Evolutionary conservation across 176 grass and related monocot genomes (phyloP).

Genomic region (Musa schizocarpa): DNA sequence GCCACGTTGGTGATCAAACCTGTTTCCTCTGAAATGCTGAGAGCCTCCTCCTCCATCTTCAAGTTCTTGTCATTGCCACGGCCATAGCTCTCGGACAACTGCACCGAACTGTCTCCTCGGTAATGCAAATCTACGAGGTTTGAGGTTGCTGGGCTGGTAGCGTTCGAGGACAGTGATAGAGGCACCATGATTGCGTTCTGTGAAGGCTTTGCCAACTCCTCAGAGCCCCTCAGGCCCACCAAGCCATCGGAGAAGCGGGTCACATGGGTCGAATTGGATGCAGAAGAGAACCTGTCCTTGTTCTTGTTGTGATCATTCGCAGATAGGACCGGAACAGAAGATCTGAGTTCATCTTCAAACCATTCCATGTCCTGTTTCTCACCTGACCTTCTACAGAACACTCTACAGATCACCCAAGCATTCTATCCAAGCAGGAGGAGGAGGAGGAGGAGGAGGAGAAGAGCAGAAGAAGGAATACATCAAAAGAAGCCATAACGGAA

Average conservation of each 20-base stretch:
- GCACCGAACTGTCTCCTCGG: not conserved
- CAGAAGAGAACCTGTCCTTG: not conserved
- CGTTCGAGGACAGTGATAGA: not conserved
- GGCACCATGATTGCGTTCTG: not conserved
- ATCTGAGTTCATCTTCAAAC: not conserved
- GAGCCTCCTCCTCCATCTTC: not conserved
- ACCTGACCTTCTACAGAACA: constrained; percentile 4
- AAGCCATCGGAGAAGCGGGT: constrained; percentile 12
- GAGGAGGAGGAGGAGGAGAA: not conserved
- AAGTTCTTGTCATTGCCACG: not conserved
- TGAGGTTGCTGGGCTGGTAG: not conserved
- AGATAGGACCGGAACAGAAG: not conserved
- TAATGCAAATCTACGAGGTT: not conserved
- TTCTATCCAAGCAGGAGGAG: not conserved
- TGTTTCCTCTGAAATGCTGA: not conserved
- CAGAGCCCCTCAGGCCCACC: not conserved
- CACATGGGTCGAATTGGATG: not conserved
- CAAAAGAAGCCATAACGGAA: not conserved
- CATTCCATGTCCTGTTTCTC: not conserved
- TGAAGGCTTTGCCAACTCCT: not conserved
- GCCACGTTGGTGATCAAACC: not conserved
- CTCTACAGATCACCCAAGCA: constrained; percentile 16
- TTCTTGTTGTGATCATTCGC: not conserved
- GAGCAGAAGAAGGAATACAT: not conserved
- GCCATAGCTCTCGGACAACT: not conserved